Conservation (phyloP, 148 eudicot genomes). For the Mesembryanthemum crystallinum region DNA sequence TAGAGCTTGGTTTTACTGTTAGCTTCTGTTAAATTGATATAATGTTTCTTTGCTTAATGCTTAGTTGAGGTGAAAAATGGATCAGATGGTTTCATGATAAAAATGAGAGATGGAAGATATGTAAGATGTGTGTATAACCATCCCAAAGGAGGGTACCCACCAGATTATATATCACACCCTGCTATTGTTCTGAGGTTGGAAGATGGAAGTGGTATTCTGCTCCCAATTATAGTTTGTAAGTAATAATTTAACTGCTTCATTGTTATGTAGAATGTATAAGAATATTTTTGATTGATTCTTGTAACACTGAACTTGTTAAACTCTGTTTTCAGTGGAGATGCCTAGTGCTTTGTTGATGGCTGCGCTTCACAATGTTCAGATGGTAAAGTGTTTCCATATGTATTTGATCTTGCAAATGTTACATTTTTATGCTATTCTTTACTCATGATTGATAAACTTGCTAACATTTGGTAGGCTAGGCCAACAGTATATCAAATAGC, state of each 20-base stretch:
- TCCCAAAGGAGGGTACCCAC: slow-evolving; percentile 67
- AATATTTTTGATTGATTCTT: neutral
- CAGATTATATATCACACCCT: slow-evolving; percentile 91
- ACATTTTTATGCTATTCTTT: neutral
- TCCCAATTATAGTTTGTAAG: slow-evolving; percentile 93
- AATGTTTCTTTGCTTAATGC: slow-evolving; percentile 23
- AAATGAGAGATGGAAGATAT: slow-evolving; percentile 86
- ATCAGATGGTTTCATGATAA: slow-evolving; percentile 76
- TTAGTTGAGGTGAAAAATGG: slow-evolving; percentile 89
- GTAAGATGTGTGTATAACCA: slow-evolving; percentile 78
- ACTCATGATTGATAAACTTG: slow-evolving; percentile 12
- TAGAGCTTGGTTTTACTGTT: neutral
- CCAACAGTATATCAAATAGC: slow-evolving; percentile 83
- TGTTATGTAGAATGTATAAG: neutral
- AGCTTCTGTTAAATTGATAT: slow-evolving; percentile 4
- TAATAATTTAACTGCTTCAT: slow-evolving; percentile 1
- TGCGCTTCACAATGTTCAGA: slow-evolving; percentile 72
- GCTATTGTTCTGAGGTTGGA: slow-evolving; percentile 94
- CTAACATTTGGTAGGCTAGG: slow-evolving; percentile 58
- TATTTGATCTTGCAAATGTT: neutral
- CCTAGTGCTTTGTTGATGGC: slow-evolving; percentile 85
- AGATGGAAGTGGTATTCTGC: slow-evolving; percentile 84
- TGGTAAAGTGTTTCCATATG: slow-evolving; percentile 40
- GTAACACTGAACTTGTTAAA: slow-evolving; percentile 6
- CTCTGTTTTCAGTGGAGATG: slow-evolving; percentile 73